Base-by-base conservation (phyloP, 768 basidiomycete species). In the Pulveroboletus sp. region DNA sequence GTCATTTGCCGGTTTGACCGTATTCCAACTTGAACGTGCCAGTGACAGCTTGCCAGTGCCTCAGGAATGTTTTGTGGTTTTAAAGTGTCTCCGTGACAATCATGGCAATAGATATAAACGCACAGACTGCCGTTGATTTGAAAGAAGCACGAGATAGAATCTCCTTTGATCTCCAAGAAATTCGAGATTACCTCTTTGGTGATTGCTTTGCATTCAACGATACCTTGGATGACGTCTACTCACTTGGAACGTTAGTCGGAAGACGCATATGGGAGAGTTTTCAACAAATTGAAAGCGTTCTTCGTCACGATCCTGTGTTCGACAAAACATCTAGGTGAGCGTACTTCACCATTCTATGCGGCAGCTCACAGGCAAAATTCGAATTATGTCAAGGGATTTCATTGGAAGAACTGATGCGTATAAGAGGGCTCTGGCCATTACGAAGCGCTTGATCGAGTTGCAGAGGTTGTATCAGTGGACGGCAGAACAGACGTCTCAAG, bases 391-490 rank as follows among this genome's bases (percentile, higher is more conserved):
- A 46, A 85, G 84, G 46, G 71, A 78, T 4, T 85, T 81, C 58
- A 69, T 83, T 61, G 73, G 75, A 13, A 76, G 85, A 45, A 73
- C 74, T 1, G 81, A 88, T 44, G 69, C 72, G 11, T 84, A 83
- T 55, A 69, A 75, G 17, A 77, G 78, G 4, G 83, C 75, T 0
- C 66, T 85, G 12, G 64, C 68, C 0, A 75, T 84, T 59, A 76
- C 72, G 2, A 80, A 79, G 45, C 73, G 81, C 16, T 55, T 88
- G 9, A 75, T 72, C 42, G 85, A 87, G 58, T 64, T 89, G n/a
- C 71, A 75, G 51, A 73, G 79, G 43, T 51, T 67, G 4, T 74
- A 84, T 45, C 61, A 60, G 7, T 87, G 84, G 85, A 70, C 75
- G 0, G 53, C 70, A 4, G 67, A 74, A 34, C 76, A 87, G 48